phyloP scores from a whole-genome alignment of 2,329 filamentous ascomycete genomes.

The Colletotrichum trifolii region DNA sequence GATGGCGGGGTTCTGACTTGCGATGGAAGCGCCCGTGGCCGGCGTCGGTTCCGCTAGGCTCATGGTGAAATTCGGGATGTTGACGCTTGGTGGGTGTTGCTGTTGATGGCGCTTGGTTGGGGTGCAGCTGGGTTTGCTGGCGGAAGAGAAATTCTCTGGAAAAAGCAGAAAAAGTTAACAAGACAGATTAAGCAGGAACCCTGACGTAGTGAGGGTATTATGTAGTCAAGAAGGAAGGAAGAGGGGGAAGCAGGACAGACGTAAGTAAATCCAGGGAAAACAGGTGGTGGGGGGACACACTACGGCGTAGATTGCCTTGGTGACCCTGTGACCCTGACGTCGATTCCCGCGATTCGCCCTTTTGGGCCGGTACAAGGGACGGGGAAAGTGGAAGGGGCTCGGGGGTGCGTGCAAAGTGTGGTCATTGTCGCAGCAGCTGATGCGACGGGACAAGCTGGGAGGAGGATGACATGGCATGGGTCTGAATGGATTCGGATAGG shows the following conservation, averaged over 20 bases:
- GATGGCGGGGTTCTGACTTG: slow-evolving; percentile 41
- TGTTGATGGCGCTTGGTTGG: neutral
- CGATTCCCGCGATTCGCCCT: slow-evolving; percentile 36
- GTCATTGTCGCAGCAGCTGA: slow-evolving; percentile 23
- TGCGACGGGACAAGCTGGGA: no score
- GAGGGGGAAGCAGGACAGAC: slow-evolving; percentile 15
- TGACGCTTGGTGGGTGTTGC: neutral
- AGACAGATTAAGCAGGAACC: slow-evolving; percentile 25
- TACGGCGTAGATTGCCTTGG: slow-evolving; percentile 26
- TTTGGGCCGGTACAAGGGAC: slow-evolving; percentile 36
- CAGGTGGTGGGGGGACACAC: slow-evolving; percentile 35
- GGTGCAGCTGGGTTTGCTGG: slow-evolving; percentile 13
- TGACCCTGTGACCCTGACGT: slow-evolving; percentile 36
- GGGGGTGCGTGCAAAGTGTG: slow-evolving; percentile 16
- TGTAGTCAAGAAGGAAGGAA: slow-evolving; percentile 24
- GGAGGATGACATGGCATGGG: neutral
- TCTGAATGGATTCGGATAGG: slow-evolving; percentile 3
- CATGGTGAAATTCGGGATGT: slow-evolving; percentile 40
- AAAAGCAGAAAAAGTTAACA: slow-evolving; percentile 18
- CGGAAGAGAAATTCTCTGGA: neutral
- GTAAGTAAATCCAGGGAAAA: slow-evolving; percentile 21
- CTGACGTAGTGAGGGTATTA: slow-evolving; percentile 31
- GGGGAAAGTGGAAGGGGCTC: slow-evolving; percentile 30
- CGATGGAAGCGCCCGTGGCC: slow-evolving; percentile 42
- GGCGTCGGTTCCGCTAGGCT: slow-evolving; percentile 42